Conservation (phyloP, 164 flowering plant species). For the Liquidambar formosana region DNA sequence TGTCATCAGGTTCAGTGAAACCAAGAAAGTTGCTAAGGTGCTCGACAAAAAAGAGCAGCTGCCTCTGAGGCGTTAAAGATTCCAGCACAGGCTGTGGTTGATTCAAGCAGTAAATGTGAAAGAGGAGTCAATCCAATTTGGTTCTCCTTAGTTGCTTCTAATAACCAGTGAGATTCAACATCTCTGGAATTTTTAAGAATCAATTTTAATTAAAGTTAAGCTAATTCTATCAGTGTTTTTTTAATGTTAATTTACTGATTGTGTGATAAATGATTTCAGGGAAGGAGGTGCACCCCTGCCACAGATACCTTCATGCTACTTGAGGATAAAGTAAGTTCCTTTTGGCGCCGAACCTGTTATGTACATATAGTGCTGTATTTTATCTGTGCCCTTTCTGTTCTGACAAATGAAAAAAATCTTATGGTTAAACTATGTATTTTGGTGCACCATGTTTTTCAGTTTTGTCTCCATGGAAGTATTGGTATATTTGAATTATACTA, state of each 20-base stretch:
- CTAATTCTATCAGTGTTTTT: not conserved
- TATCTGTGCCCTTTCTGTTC: not conserved
- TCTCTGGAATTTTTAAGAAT: not conserved
- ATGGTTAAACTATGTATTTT: not conserved
- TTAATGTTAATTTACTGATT: conserved; percentile 5
- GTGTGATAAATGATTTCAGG: conserved; percentile 19
- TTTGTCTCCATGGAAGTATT: not conserved
- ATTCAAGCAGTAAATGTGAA: conserved; percentile 13
- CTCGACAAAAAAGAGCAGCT: conserved; percentile 9
- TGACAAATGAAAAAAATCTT: not conserved
- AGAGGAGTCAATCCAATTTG: conserved; percentile 26
- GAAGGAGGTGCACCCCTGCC: conserved; percentile 49
- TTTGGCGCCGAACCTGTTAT: not conserved
- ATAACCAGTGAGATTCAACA: conserved; percentile 18
- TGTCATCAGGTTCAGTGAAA: conserved; percentile 12
- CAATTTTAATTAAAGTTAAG: not conserved
- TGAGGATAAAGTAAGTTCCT: conserved; percentile 48
- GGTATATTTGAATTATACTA: no score
- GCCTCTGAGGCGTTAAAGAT: conserved; percentile 12
- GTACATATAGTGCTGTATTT: not conserved
- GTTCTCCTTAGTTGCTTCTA: conserved; percentile 32
- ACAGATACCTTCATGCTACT: conserved; percentile 49
- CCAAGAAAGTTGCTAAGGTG: not conserved
- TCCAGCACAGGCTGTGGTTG: conserved; percentile 18
- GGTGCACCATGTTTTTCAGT: not conserved